These are phyloP conservation scores for Mycotypha africana DNA, from an alignment of 371 early-diverging fungal species.

Conservation along the genomic window DNA sequence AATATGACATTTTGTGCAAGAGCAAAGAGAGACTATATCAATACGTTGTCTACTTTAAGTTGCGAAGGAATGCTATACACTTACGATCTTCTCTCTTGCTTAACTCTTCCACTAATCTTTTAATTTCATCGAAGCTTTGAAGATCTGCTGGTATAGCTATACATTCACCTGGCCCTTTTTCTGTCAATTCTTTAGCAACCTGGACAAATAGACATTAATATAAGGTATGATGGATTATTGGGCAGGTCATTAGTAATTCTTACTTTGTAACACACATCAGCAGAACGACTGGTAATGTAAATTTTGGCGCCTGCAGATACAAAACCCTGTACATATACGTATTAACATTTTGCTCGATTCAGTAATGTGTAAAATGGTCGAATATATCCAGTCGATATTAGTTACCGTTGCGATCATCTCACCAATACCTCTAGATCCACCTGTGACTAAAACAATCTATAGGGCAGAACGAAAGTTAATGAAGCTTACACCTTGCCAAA, in stretches of 20 bases:
- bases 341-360: background rate
- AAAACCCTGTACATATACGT: slow-evolving; percentile 43
- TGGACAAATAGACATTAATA: too few species aligned
- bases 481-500: background rate
- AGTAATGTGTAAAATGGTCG: too few species aligned
- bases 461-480: too few species aligned
- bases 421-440: slow-evolving; percentile 72
- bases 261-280: slow-evolving; percentile 53
- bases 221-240: background rate
- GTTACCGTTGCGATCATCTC: slow-evolving; percentile 52
- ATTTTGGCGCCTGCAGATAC: slow-evolving; percentile 73
- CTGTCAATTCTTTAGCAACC: slow-evolving; percentile 49
- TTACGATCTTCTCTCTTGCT: slow-evolving; percentile 55
- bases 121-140: slow-evolving; percentile 48
- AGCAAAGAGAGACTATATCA: too few species aligned
- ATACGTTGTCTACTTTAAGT: background rate
- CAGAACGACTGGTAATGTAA: slow-evolving; percentile 69
- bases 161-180: slow-evolving; percentile 64
- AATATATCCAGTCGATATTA: slow-evolving; percentile 1
- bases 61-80: background rate
- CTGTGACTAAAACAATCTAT: slow-evolving; percentile 84
- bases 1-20: too few species aligned
- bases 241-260: background rate
- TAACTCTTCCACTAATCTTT: slow-evolving; percentile 55
- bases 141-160: slow-evolving; percentile 77